phyloP scores from a whole-genome alignment of 257 asterid species.

The Solanum appendiculatum region DNA sequence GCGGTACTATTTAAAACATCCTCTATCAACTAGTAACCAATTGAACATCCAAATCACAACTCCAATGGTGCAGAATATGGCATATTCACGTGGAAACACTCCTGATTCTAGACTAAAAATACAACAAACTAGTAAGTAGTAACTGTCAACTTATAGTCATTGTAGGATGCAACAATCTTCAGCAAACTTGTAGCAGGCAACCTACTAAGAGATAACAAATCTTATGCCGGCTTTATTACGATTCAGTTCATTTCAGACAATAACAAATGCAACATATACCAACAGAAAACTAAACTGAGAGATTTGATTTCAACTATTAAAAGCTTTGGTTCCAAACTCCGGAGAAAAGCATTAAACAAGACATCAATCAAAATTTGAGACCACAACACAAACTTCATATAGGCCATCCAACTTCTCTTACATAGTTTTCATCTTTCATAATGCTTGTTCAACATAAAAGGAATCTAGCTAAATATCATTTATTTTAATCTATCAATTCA shows the following conservation, averaged over 20 bases:
- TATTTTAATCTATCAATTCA: background rate
- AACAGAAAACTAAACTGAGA: background rate
- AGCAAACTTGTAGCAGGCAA: background rate
- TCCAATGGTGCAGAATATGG: background rate
- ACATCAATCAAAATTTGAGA: background rate
- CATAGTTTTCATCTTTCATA: background rate
- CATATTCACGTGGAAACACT: background rate
- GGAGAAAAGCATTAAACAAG: background rate
- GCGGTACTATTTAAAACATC: background rate
- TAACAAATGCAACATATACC: background rate
- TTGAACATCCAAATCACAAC: background rate
- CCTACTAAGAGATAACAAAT: background rate
- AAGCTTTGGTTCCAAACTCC: background rate
- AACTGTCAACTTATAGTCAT: background rate
- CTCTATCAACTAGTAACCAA: background rate
- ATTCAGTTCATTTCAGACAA: background rate
- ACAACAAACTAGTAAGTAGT: background rate
- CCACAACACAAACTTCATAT: background rate
- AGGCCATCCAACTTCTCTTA: background rate
- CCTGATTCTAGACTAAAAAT: background rate
- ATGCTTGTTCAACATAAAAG: background rate
- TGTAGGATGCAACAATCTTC: background rate
- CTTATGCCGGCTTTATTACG: background rate
- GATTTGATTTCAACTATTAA: background rate
- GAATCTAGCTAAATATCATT: background rate